Percentiles rank a stretch among this genome's conserved stretches.
These are phyloP conservation scores for Cunninghamia lanceolata DNA, from an alignment of 75 land plant genomes.

Conservation along the genomic window DNA sequence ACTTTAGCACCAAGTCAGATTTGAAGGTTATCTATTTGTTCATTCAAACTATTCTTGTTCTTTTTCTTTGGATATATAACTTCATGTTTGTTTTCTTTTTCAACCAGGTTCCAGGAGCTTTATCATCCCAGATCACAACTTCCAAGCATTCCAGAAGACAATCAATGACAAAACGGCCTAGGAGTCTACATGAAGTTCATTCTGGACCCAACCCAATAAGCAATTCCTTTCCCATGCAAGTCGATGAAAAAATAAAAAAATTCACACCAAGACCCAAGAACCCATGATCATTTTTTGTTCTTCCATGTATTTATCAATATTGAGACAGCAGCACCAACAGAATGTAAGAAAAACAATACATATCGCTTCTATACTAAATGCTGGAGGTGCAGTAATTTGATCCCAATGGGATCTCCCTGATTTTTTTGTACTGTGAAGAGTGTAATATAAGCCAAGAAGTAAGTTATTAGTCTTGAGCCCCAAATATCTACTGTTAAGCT, in stretches of 20 bases:
- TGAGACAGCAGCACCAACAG: not conserved
- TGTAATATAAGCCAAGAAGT: conserved; percentile 10
- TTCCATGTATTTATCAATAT: not conserved
- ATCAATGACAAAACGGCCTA: not conserved
- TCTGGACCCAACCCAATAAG: conserved; percentile 14
- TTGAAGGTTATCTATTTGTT: not conserved
- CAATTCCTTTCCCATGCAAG: conserved; percentile 7
- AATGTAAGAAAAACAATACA: not conserved
- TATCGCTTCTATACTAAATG: not conserved
- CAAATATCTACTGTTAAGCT: not conserved
- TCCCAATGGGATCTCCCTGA: not conserved
- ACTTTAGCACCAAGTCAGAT: not conserved
- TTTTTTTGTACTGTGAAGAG: conserved; percentile 15
- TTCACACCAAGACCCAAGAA: not conserved
- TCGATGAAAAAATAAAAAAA: not conserved
- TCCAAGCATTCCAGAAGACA: not conserved
- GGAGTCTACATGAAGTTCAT: conserved; percentile 7
- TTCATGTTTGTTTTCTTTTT: not conserved
- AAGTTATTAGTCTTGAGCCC: not conserved
- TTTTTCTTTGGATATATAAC: not conserved
- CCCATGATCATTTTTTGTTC: not conserved
- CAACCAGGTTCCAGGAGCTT: not conserved
- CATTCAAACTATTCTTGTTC: not conserved
- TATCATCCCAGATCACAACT: not conserved
- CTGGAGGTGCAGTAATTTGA: not conserved